Evolutionary conservation across 441 rosid genomes (phyloP).

Genomic region (Corymbia citriodora): DNA sequence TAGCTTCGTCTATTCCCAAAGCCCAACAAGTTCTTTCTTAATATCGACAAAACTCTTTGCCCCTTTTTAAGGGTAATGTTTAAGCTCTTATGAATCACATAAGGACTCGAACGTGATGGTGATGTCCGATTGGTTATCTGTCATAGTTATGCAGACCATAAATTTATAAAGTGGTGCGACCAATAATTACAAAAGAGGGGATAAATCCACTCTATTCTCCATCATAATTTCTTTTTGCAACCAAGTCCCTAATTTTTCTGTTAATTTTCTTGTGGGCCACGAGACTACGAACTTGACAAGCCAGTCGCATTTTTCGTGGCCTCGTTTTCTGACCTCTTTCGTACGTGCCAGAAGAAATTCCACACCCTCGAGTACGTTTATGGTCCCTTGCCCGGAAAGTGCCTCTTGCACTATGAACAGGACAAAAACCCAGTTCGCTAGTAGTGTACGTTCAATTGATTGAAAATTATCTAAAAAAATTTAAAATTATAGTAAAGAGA

Average conservation of each 20-base stretch:
- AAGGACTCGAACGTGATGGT: neutral
- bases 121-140: neutral
- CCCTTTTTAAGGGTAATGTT: neutral
- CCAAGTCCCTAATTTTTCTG: neutral
- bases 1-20: no score
- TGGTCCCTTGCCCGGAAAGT: neutral
- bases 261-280: neutral
- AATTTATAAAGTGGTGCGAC: neutral
- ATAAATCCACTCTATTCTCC: neutral
- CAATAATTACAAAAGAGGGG: neutral
- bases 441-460: neutral
- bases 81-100: neutral
- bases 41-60: neutral
- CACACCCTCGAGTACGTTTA: neutral
- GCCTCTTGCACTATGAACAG: neutral
- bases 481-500: fast-evolving
- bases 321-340: neutral
- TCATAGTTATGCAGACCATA: neutral
- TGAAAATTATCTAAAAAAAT: neutral
- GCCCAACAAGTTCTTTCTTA: no score
- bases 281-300: neutral
- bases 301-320: neutral
- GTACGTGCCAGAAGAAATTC: neutral
- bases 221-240: neutral
- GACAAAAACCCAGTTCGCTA: neutral